Base-by-base conservation (phyloP, 345 rosid species). In the Camelina neglecta region DNA sequence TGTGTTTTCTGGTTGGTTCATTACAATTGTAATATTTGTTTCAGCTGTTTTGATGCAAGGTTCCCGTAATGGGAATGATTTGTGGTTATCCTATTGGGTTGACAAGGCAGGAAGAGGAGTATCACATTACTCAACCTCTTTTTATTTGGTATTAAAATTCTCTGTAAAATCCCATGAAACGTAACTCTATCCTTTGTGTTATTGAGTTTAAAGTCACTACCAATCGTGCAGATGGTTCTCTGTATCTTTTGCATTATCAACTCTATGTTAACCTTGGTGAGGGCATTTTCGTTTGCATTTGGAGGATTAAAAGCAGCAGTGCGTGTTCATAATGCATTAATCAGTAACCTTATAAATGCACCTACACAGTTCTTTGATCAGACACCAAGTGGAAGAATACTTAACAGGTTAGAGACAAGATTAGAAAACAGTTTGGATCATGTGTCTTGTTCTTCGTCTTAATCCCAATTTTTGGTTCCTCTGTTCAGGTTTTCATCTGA, bases 371-470 rank as follows among this genome's bases (percentile, higher is more conserved):
- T 94, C 85, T 94, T 94, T 86, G 90, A 91, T 80, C 95, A 89
- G 83, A 94, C 98, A 66, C 98, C 98, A n/a, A 71, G 83, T 77
- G 97, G 97, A 81, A 86, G 98, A 74, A 91, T 94, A 82, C 96
- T 94, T 48, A 94, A 94, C 86, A 89, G 95, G 98, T 94, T 74
- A 80, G 82, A 73, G 56, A 63, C 50, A 39, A 41, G 41, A 63
- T 42, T 26, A 41, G 41, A 56, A 7, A 50, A 49, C 26, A 63
- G 35, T 55, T 59, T 48, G 13, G 16, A 74, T 54, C 33, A 48
- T 72, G 48, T 31, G 13, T 48, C 35, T 74, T 72, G 12, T 78
- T 69, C 63, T 71, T 65, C 24, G 26, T 50, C 38, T 62, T 26
- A n/a, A 65, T 48, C 36, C 54, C 38, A 12, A 35, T 20, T 60